Evolutionary conservation across 2,329 filamentous ascomycete genomes (phyloP).

Genomic region (Aureobasidium sp.): DNA sequence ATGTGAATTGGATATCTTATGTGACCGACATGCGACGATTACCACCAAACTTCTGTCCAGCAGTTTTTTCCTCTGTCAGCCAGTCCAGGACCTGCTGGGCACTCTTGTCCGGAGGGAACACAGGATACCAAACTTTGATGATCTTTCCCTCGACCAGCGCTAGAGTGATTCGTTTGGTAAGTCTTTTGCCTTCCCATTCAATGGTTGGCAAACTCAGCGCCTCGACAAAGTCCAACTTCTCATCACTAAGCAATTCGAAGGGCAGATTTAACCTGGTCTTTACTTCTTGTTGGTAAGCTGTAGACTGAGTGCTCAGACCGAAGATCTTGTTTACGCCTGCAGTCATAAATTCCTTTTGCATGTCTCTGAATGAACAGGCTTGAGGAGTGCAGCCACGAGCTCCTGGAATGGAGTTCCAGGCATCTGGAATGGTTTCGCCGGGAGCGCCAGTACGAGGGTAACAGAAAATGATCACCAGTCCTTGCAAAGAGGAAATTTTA

Average conservation of each 20-base stretch:
- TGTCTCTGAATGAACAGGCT: conserved; percentile 39
- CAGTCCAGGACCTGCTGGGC: conserved; percentile 34
- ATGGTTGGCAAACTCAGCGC: conserved; percentile 34
- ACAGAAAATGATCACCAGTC: conserved; percentile 37
- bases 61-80: conserved; percentile 12
- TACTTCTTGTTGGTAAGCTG: conserved; percentile 34
- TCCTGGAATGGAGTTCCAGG: conserved; percentile 39
- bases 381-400: conserved; percentile 40
- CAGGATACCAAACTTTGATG: conserved; percentile 38
- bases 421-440: conserved; percentile 34
- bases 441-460: conserved; percentile 37
- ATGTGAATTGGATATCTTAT: background rate
- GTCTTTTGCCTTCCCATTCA: conserved; percentile 31
- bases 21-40: background rate
- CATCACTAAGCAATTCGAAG: conserved; percentile 38
- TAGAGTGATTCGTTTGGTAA: conserved; percentile 35
- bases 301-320: conserved; percentile 35
- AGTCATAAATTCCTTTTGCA: conserved; percentile 24
- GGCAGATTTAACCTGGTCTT: conserved; percentile 34
- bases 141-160: conserved; percentile 35
- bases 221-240: conserved; percentile 30
- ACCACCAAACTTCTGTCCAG: background rate
- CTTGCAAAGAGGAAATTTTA: conserved; percentile 30
- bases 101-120: conserved; percentile 37
- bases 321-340: conserved; percentile 32